A percentile compares a stretch with the other conserved stretches of the same genome.
These are phyloP conservation scores for Xylogone sp. DNA, from an alignment of 2,329 filamentous ascomycete genomes.

Conservation along the genomic window DNA sequence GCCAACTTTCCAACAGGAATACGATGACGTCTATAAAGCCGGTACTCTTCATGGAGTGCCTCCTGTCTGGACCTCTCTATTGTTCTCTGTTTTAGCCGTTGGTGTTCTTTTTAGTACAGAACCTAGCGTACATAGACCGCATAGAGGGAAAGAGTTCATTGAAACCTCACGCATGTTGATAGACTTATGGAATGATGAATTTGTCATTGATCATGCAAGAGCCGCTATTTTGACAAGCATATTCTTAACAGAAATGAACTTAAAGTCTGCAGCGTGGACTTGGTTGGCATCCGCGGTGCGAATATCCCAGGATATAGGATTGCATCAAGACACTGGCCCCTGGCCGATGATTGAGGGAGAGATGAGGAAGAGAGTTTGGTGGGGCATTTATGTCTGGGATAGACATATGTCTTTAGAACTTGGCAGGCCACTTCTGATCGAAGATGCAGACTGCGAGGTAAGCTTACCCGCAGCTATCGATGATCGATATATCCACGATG, in stretches of 20 bases:
- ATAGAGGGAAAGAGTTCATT: conserved; percentile 61
- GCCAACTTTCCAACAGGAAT: conserved; percentile 73
- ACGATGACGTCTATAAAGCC: conserved; percentile 71
- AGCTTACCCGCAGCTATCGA: conserved; percentile 75
- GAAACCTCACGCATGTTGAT: conserved; percentile 66
- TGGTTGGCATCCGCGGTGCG: conserved; percentile 80
- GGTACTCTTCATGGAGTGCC: conserved; percentile 58
- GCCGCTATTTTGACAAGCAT: conserved; percentile 70
- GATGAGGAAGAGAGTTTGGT: conserved; percentile 87
- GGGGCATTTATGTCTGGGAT: conserved; percentile 89
- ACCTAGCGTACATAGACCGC: conserved; percentile 49
- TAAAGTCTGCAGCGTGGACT: conserved; percentile 79
- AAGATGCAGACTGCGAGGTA: conserved; percentile 86
- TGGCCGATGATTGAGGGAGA: conserved; percentile 77
- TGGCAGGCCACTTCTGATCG: conserved; percentile 75
- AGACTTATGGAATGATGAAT: conserved; percentile 78
- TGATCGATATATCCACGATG: conserved; percentile 69
- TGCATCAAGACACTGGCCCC: conserved; percentile 71
- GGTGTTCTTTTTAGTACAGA: conserved; percentile 70
- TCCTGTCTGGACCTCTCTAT: conserved; percentile 71
- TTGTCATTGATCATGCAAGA: conserved; percentile 71
- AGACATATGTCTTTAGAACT: conserved; percentile 76
- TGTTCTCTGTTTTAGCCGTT: conserved; percentile 80
- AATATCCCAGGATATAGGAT: conserved; percentile 76
- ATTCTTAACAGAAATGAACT: conserved; percentile 80